Evolutionary conservation across 2,329 filamentous ascomycete species (phyloP).

Genomic region (Cladorrhinum sp.): DNA sequence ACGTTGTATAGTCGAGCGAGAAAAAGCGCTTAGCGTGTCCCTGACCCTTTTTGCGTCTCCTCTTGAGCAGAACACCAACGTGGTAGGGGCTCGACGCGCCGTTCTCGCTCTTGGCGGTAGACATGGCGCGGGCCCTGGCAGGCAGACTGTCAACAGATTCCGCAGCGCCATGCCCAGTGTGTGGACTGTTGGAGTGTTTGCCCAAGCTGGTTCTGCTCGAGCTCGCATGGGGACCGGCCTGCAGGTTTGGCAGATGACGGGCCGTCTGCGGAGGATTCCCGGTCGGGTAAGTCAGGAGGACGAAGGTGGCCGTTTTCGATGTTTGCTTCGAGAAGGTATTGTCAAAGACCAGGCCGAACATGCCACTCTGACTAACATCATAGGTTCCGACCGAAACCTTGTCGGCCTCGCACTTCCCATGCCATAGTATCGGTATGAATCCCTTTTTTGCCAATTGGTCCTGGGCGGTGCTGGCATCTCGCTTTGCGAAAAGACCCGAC

Average conservation of each 20-base stretch:
- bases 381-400: constrained; percentile 89
- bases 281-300: constrained; percentile 89
- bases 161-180: constrained; percentile 40
- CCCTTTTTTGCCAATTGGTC: constrained; percentile 64
- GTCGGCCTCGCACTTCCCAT: constrained; percentile 93
- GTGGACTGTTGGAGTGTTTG: constrained; percentile 43
- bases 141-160: constrained; percentile 61
- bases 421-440: constrained; percentile 74
- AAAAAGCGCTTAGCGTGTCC: constrained; percentile 93
- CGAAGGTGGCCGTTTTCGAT: constrained; percentile 92
- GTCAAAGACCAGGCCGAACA: constrained; percentile 96
- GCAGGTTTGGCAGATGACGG: constrained; percentile 63
- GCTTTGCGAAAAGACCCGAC: constrained; percentile 49
- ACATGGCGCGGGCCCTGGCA: constrained; percentile 40
- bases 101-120: constrained; percentile 52
- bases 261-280: constrained; percentile 72
- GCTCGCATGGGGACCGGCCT: constrained; percentile 38
- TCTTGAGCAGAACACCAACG: constrained; percentile 82
- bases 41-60: constrained; percentile 88
- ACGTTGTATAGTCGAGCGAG: constrained; percentile 90
- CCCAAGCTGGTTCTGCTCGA: constrained; percentile 52
- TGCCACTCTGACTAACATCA: constrained; percentile 80
- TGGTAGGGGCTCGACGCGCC: constrained; percentile 59
- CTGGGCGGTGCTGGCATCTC: constrained; percentile 58
- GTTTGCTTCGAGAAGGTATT: constrained; percentile 97